Evolutionary conservation across 371 early-diverging fungal species (phyloP).

Genomic region (Rhizopus stolonifer): DNA sequence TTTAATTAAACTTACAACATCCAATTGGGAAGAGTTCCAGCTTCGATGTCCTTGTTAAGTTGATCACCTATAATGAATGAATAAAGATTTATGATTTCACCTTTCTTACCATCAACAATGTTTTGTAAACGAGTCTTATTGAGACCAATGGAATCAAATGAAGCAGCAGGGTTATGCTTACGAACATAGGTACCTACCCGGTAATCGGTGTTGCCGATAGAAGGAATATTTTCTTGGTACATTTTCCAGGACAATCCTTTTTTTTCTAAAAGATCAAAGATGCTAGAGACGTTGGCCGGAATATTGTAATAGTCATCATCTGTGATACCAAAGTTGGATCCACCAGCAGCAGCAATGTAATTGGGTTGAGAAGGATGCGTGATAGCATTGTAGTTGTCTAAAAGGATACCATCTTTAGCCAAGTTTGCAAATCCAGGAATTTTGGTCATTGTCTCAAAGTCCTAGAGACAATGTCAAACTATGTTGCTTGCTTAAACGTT

Average conservation of each 20-base stretch:
- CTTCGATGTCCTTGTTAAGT: conserved; percentile 21
- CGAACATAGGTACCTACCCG: conserved; percentile 28
- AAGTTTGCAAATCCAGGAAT: conserved; percentile 16
- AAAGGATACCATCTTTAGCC: conserved; percentile 33
- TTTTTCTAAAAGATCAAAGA: conserved; percentile 59
- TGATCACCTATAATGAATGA: conserved; percentile 8
- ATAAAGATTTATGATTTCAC: neutral
- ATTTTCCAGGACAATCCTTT: conserved; percentile 58
- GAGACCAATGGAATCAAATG: conserved; percentile 39
- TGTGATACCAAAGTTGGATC: conserved; percentile 15
- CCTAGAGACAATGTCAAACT: no score
- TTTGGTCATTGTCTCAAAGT: conserved; percentile 16
- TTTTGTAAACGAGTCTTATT: conserved; percentile 35
- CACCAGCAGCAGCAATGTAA: conserved; percentile 40
- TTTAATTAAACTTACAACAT: conserved; percentile 23
- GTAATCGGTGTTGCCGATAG: conserved; percentile 35
- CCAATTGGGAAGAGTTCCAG: conserved; percentile 25
- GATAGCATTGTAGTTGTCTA: conserved; percentile 46
- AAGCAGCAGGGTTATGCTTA: conserved; percentile 55
- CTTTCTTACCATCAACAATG: conserved; percentile 32
- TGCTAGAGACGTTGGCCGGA: conserved; percentile 18
- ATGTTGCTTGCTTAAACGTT: no score
- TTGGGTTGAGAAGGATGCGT: conserved; percentile 54
- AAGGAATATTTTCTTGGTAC: conserved; percentile 56
- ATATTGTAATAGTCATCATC: conserved; percentile 23